Evolutionary conservation across 2,329 filamentous ascomycete species (phyloP).

Genomic region (Colletotrichum tropicale): DNA sequence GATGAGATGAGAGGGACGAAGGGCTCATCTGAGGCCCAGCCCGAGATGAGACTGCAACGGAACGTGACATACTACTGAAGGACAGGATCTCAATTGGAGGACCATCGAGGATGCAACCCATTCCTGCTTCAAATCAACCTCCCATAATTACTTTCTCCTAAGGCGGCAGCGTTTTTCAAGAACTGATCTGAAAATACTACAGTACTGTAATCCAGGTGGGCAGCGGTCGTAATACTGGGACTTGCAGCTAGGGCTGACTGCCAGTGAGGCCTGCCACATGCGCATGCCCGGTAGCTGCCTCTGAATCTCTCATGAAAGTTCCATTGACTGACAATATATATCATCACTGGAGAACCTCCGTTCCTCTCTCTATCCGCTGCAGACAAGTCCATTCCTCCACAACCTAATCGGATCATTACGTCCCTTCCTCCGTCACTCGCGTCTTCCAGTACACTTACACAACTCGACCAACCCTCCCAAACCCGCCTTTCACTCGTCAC

Average conservation of each 20-base stretch:
- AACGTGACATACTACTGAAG: neutral
- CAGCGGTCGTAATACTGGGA: neutral
- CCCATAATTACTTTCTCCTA: neutral
- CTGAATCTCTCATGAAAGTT: fast-evolving
- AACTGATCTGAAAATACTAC: neutral
- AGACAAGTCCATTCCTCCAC: neutral
- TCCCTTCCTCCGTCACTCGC: neutral
- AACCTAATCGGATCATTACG: fast-evolving
- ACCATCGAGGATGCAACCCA: fast-evolving
- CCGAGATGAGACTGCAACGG: neutral
- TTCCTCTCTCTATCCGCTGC: neutral
- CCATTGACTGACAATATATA: neutral
- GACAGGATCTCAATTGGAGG: neutral
- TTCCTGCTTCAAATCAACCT: neutral
- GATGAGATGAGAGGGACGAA: neutral
- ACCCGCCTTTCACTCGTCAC: too few relatives aligned
- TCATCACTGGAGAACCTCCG: neutral
- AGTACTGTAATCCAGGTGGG: neutral
- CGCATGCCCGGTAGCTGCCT: too few relatives aligned
- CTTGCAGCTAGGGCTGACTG: neutral
- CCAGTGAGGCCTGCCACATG: neutral
- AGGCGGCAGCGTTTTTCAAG: neutral
- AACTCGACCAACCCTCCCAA: too few relatives aligned
- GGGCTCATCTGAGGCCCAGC: neutral
- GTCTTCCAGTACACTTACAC: neutral